These are phyloP conservation scores for Staphylotrichum longicolle DNA, from an alignment of 495 filamentous ascomycete species.

Conservation along the genomic window DNA sequence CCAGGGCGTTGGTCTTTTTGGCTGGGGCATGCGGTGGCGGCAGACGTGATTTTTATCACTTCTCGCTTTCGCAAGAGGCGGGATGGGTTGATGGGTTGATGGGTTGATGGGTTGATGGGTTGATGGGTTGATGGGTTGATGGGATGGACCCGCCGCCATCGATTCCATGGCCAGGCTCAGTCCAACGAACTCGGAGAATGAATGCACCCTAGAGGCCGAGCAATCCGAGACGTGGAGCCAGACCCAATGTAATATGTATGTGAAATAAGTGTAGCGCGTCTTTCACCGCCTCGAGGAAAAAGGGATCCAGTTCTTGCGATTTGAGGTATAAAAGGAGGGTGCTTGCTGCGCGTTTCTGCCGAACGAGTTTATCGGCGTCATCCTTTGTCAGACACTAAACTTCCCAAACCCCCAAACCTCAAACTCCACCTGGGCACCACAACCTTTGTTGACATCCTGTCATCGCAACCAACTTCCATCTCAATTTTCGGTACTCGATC, in stretches of 20 bases:
- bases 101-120: neutral
- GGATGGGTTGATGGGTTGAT: neutral
- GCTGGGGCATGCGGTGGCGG: neutral
- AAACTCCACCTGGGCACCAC: no score
- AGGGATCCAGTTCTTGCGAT: neutral
- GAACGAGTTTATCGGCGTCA: conserved; percentile 1
- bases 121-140: neutral
- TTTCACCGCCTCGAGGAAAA: conserved; percentile 11
- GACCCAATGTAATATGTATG: neutral
- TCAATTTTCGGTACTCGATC: conserved; percentile 39
- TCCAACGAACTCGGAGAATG: neutral
- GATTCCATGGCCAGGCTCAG: no score
- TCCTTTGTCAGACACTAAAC: no score
- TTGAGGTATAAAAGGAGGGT: conserved; percentile 12
- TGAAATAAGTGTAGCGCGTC: neutral
- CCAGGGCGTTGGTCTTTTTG: neutral
- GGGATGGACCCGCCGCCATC: conserved; percentile 8
- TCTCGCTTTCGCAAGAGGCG: neutral
- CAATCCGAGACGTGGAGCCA: conserved; percentile 25
- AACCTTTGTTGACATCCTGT: no score
- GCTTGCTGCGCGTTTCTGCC: neutral
- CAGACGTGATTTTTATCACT: neutral
- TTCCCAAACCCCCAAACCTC: no score
- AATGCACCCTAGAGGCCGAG: conserved; percentile 21
- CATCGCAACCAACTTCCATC: neutral